phyloP scores from a whole-genome alignment of 768 basidiomycete species.

The Leucocoprinus sp. region DNA sequence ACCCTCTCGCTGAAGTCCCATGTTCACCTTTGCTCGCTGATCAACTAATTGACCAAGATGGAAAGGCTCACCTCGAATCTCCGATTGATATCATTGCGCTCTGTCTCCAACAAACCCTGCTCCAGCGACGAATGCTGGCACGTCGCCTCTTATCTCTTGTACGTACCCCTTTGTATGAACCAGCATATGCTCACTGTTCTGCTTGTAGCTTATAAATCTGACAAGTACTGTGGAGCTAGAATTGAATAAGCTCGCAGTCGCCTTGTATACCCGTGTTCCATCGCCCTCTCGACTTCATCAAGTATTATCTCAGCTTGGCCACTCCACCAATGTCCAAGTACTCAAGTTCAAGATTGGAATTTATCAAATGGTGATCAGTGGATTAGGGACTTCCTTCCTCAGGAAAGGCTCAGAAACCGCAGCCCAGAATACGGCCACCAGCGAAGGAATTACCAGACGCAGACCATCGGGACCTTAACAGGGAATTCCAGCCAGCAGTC shows the following conservation, averaged over 20 bases:
- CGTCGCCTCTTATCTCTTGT: constrained; percentile 20
- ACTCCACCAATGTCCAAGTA: constrained; percentile 14
- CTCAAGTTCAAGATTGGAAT: constrained; percentile 33
- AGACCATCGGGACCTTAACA: neutral
- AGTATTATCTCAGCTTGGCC: constrained; percentile 7
- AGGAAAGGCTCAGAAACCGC: constrained; percentile 2
- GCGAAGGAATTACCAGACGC: neutral
- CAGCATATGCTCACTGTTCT: neutral
- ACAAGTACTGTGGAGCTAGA: constrained; percentile 29
- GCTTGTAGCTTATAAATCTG: constrained; percentile 32
- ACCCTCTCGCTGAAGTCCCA: constrained; percentile 8
- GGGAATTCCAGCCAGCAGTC: neutral
- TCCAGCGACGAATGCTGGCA: constrained; percentile 22
- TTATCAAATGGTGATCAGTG: constrained; percentile 28
- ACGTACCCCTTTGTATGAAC: constrained; percentile 1
- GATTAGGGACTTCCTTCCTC: constrained; percentile 1
- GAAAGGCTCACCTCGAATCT: constrained; percentile 12
- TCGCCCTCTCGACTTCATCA: neutral
- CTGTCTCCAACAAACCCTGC: constrained; percentile 22
- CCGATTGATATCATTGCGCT: constrained; percentile 20
- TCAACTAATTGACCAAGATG: constrained; percentile 13
- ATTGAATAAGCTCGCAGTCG: constrained; percentile 25
- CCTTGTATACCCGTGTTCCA: constrained; percentile 26
- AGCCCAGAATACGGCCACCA: constrained; percentile 6
- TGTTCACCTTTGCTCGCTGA: constrained; percentile 26